Base-by-base conservation (phyloP, 805 yeast genomes). In the Diddensiella transvaalensis region DNA sequence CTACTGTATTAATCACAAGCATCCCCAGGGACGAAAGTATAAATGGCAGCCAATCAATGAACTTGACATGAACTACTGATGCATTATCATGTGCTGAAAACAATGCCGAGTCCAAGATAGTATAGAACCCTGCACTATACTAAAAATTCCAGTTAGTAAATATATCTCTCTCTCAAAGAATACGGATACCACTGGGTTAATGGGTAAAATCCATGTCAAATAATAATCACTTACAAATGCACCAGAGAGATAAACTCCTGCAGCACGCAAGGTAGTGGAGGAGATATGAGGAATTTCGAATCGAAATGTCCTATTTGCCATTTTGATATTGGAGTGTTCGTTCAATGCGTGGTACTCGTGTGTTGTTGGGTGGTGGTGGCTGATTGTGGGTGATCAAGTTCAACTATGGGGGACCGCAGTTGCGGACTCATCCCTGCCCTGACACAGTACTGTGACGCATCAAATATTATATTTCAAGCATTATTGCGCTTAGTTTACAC, bases 31-130 rank as follows among this genome's bases (percentile, higher is more conserved):
- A 80, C 4, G 95, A 83, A 57, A 96, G 85, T 23, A 91, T 76
- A 55, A 86, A 81, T 3, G 99, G 99, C 44, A 93, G 80, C 99
- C 99, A 91, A 69, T 91, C 99, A 36, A 87, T 83, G 62, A 91
- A 87, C 3, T 91, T 82, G 23, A 93, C 87, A 64, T 91, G 97
- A 4, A 89, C 87, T 39, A 74, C 73, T 0, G 96, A 84, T 0
- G 89, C 96, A 71, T 91, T 91, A 42, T 83, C 83, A 15, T 88
- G 84, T 55, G 80, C 83, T 39, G 95, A 85, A 67, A 80, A 91
- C 30, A 93, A 76, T 1, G 95, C 89, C 0, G 96, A 87, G 67
- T 91, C 98, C 17, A 93, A 67, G 67, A 91, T 79, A 18, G 83
- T 71, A 95, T 96, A 91, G 63, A 91, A 83, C 4, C 96, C 98